phyloP scores from a whole-genome alignment of 2,329 filamentous ascomycete species.

The Cladosporium sp. region DNA sequence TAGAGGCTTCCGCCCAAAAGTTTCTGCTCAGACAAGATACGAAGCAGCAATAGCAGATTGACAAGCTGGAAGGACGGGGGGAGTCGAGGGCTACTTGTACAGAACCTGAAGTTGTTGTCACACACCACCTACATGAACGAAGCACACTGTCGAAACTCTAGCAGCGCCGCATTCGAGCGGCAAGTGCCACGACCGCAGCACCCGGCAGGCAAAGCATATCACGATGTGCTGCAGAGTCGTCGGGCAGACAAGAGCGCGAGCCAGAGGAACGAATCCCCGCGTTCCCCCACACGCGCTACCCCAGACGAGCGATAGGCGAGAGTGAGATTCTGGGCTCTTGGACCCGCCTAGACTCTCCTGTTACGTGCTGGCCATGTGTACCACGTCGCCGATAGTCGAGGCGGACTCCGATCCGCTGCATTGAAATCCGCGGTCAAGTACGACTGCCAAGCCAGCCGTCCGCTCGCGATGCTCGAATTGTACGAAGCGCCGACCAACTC shows the following conservation, averaged over 20 bases:
- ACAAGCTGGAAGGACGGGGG: neutral
- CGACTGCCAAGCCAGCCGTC: slow-evolving; percentile 1
- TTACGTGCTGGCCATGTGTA: neutral
- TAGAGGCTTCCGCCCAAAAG: neutral
- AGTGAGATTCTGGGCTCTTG: neutral
- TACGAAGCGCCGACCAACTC: neutral
- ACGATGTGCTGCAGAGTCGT: neutral
- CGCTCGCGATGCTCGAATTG: slow-evolving; percentile 1
- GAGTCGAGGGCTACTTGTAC: slow-evolving; percentile 6
- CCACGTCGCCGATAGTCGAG: slow-evolving; percentile 6
- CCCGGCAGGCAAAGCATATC: neutral
- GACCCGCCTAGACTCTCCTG: slow-evolving; percentile 7
- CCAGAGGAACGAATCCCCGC: neutral
- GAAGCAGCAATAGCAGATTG: neutral
- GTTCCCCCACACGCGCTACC: neutral
- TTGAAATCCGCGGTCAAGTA: neutral
- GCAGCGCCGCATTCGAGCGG: slow-evolving; percentile 8
- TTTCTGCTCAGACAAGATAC: neutral
- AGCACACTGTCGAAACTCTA: neutral
- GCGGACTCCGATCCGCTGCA: neutral
- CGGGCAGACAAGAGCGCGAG: neutral
- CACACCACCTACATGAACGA: slow-evolving; percentile 3
- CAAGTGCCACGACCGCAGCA: slow-evolving; percentile 6
- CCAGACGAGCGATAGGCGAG: neutral
- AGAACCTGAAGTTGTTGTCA: neutral